Base-by-base conservation (phyloP, 225 moss, liverwort and hornwort species). In the Sphagnum contortum region DNA sequence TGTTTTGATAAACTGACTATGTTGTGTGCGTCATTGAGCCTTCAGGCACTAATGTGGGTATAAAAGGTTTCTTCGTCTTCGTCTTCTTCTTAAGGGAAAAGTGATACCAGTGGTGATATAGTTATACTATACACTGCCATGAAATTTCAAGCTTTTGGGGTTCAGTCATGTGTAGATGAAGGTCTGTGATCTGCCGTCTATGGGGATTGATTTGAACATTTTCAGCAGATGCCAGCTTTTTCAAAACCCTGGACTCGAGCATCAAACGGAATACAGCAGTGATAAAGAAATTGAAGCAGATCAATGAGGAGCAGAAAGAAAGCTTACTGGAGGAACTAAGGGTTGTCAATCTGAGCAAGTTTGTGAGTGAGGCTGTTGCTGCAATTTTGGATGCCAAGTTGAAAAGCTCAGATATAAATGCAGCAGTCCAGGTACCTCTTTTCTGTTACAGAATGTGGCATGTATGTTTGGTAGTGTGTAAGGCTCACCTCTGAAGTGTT, bases 281-380 rank as follows among this genome's bases (percentile, higher is more conserved):
- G 66, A 98, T 92, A 48, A 98, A 98, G 74, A 98, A 98, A 68
- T 70, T 98, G 82, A 98, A 98, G 77, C 96, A 93, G 78, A 89
- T 98, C 55, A 98, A 85, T 57, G 96, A 98, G 74, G 96, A 98
- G 72, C 96, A 98, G 75, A 88, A 75, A 72, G 96, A 98, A 71
- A 87, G 87, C 12, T 68, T 98, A 66, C 77, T 98, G 65, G 96
- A 98, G 64, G 96, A 98, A 59, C 76, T 98, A 44, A 83, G 88
- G 63, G 71, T 87, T 47, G 88, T 98, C 45, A 98, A 98, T 69
- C 67, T 98, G 69, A 98, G 87, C 76, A 98, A 98, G 77, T 98
- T 98, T 53, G 96, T 98, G 5, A 98, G 92, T 60, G 98, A 98
- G 79, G 98, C 98, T 65, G 98, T 98, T 61, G 78, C 98, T 65